Evolutionary conservation across 1,284 basidiomycete species (phyloP).

Genomic region (Ustilago nuda): DNA sequence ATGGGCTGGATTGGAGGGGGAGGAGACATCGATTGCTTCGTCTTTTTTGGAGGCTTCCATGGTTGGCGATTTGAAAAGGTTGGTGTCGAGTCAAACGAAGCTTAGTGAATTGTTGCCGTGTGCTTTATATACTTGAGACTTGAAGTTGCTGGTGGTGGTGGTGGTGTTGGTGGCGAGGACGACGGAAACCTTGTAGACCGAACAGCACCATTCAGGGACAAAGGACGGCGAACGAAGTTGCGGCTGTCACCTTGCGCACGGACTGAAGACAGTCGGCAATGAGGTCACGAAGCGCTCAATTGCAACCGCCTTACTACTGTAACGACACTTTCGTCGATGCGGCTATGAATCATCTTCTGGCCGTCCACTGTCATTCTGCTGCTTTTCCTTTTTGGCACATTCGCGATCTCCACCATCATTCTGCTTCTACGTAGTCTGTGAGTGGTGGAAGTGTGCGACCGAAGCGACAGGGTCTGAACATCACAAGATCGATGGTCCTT

Average conservation of each 20-base stretch:
- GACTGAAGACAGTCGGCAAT: constrained; percentile 16
- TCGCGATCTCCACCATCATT: background rate
- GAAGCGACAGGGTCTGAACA: background rate
- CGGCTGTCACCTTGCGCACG: constrained; percentile 11
- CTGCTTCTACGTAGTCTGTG: background rate
- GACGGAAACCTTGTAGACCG: constrained; percentile 5
- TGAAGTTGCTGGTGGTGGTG: too few species aligned
- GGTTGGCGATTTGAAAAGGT: background rate
- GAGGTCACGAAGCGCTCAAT: constrained; percentile 22
- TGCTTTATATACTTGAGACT: background rate
- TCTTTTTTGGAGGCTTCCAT: constrained; percentile 35
- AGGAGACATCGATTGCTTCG: constrained; percentile 36
- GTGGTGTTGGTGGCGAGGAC: background rate
- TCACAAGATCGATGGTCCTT: background rate
- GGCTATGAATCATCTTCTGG: constrained; percentile 18
- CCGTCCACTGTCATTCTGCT: background rate
- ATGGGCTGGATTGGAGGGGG: constrained; percentile 49
- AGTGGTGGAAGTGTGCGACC: background rate
- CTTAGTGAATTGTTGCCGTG: background rate
- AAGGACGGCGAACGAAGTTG: background rate
- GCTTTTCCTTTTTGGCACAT: background rate
- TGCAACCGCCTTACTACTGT: background rate
- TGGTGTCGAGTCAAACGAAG: background rate
- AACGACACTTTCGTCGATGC: background rate
- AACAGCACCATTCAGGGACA: background rate